Evolutionary conservation across 73 alveolate genomes (phyloP).

Genomic region (Stentor roeselii): DNA sequence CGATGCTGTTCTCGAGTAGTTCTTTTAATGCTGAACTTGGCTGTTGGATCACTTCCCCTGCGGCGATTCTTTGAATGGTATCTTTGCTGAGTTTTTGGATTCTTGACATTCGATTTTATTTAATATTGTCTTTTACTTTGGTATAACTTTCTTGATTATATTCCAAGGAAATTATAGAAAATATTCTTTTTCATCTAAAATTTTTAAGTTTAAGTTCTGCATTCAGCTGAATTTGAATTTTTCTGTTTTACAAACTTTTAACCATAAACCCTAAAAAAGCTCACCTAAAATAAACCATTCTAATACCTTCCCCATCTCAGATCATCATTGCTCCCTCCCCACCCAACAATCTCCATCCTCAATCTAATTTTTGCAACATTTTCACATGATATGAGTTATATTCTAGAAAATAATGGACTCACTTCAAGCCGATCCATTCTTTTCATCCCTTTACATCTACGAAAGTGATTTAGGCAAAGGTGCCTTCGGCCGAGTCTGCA

Average conservation of each 20-base stretch:
- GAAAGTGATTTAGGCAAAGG: neutral
- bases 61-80: slow-evolving; percentile 81
- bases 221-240: no score
- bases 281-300: no score
- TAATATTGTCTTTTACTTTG: neutral
- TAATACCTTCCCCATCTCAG: no score
- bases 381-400: no score
- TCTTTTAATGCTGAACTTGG: slow-evolving; percentile 93
- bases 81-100: slow-evolving; percentile 69
- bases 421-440: neutral
- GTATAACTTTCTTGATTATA: neutral
- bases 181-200: no score
- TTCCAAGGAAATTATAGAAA: no score
- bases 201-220: no score
- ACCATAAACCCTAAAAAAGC: no score
- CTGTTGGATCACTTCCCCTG: slow-evolving; percentile 88
- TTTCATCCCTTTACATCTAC: neutral
- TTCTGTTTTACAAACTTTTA: no score
- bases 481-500: slow-evolving; percentile 1
- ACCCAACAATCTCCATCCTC: no score
- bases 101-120: slow-evolving; percentile 13
- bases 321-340: no score
- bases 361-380: no score
- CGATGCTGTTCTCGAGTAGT: slow-evolving; percentile 92
- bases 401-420: slow-evolving; percentile 3